A percentile compares a stretch with the other conserved stretches of the same genome.
phyloP scores from a whole-genome alignment of 108 stramenopile genomes.

The Pseudonitzschia multiseries region DNA sequence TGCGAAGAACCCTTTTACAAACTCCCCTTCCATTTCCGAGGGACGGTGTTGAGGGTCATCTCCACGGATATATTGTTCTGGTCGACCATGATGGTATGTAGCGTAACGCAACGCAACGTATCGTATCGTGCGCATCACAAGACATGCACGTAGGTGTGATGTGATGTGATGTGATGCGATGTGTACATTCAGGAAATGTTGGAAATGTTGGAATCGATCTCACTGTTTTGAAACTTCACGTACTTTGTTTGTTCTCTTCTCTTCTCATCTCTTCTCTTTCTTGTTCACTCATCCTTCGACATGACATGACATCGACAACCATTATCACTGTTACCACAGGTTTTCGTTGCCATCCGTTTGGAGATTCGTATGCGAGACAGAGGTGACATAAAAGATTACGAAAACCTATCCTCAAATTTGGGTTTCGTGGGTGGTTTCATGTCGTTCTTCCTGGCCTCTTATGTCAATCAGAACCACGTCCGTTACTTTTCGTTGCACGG shows the following conservation, averaged over 20 bases:
- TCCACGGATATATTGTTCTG: conserved; percentile 38
- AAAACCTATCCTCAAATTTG: conserved; percentile 1
- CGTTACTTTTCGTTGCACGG: conserved; percentile 44
- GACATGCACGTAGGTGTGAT: too few species aligned
- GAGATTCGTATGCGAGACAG: not conserved
- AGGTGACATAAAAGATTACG: not conserved
- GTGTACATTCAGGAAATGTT: too few species aligned
- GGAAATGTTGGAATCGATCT: too few species aligned
- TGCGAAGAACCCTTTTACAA: conserved; percentile 27
- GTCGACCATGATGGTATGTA: conserved; percentile 41
- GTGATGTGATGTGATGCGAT: too few species aligned
- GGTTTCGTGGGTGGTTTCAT: conserved; percentile 44
- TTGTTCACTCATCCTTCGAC: not conserved
- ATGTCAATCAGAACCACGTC: conserved; percentile 42
- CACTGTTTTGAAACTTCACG: too few species aligned
- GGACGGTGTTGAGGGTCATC: conserved; percentile 28
- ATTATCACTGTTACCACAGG: too few species aligned
- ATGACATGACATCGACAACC: too few species aligned
- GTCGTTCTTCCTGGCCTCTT: conserved; percentile 56
- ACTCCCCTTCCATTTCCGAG: conserved; percentile 24
- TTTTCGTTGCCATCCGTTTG: not conserved
- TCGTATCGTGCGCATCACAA: too few species aligned
- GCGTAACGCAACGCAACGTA: too few species aligned
- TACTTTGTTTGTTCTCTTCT: too few species aligned
- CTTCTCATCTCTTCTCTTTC: not conserved